Conservation (phyloP, 306 rosid genomes). For the Arachis hypogaea region DNA sequence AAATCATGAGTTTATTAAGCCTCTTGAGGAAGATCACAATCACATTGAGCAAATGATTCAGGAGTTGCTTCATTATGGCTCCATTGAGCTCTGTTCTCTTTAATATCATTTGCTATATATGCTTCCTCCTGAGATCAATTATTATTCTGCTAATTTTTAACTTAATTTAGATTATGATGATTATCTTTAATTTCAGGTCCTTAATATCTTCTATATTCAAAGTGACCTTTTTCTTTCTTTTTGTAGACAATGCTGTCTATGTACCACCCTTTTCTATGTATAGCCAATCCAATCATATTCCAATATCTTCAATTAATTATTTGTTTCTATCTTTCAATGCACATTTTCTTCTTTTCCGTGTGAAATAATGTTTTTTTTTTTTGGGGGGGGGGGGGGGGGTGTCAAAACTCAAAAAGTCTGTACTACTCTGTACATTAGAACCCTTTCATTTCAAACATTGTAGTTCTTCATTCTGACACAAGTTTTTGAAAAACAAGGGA, state of each 20-base stretch:
- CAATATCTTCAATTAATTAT: conserved; percentile 37
- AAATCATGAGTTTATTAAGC: conserved; percentile 43
- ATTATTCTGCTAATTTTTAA: conserved; percentile 53
- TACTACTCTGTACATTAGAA: not conserved
- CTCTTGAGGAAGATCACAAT: conserved; percentile 81
- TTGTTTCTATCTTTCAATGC: too few relatives aligned
- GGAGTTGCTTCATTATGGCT: conserved; percentile 81
- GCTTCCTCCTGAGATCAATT: not conserved
- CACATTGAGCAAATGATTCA: conserved; percentile 94
- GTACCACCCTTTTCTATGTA: conserved; percentile 54
- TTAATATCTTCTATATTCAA: conserved; percentile 39
- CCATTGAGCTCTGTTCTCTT: conserved; percentile 73
- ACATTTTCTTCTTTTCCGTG: too few relatives aligned
- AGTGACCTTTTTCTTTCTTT: conserved; percentile 43
- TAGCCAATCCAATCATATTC: conserved; percentile 41
- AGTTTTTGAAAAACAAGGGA: conserved; percentile 11
- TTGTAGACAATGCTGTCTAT: conserved; percentile 47
- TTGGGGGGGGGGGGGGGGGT: too few relatives aligned
- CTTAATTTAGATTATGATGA: conserved; percentile 46
- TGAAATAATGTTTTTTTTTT: too few relatives aligned
- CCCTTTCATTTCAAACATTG: conserved; percentile 45
- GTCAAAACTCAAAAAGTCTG: too few relatives aligned
- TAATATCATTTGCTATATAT: too few relatives aligned
- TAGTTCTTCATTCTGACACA: conserved; percentile 40
- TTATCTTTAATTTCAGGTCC: conserved; percentile 5